Evolutionary conservation across 2,329 filamentous ascomycete species (phyloP), one percentile per base, ranked within the genome.

Genomic region (Trichoderma gracile): DNA sequence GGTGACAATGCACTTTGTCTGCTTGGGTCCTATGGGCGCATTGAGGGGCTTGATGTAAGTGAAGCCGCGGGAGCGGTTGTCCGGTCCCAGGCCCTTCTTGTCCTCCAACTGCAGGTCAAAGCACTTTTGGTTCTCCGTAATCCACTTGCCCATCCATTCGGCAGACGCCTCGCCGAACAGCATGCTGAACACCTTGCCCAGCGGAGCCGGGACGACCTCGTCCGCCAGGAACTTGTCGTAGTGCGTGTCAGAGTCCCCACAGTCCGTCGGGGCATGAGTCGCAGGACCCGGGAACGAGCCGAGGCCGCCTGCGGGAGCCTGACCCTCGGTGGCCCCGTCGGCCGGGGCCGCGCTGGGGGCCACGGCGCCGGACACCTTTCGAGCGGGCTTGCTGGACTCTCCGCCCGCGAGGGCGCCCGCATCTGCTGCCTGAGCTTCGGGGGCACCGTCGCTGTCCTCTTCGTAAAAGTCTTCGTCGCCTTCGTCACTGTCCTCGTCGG

Each of bases 31-130:
- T 68, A 99, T 94, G 1, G 91, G 83, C 2, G 83, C 91, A 70
- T 88, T 85, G 2, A 99, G 80, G 1, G 95, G 95, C 75, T 97
- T 98, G 78, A 96, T 96, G 75, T 97, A 99, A 1, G 88, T 89
- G 74, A 89, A 97, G 21, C 81, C 86, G 52, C 93, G 86, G 3
- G 84, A 84, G 74, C 88, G 91, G 77, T 89, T 91, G 19, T 96
- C 92, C 54, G 86, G 84, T 3, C 86, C 86, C 25, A 96, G 77
- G 0, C 91, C 92, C 71, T 89, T 90, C 73, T 92, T 92, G 69
- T 96, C 93, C 52, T 94, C 90, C 78, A 96, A 88, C 67, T 91
- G 89, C 27, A 98, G 76, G n/a, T 99, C 95, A 4, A 84, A 83
- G 50, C 91, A 95, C 74, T 97, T 98, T 74, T 97, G 92, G 64